Evolutionary conservation across 257 asterid species (phyloP), one percentile per base, ranked within the genome.

Genomic region (Salvia splendens): DNA sequence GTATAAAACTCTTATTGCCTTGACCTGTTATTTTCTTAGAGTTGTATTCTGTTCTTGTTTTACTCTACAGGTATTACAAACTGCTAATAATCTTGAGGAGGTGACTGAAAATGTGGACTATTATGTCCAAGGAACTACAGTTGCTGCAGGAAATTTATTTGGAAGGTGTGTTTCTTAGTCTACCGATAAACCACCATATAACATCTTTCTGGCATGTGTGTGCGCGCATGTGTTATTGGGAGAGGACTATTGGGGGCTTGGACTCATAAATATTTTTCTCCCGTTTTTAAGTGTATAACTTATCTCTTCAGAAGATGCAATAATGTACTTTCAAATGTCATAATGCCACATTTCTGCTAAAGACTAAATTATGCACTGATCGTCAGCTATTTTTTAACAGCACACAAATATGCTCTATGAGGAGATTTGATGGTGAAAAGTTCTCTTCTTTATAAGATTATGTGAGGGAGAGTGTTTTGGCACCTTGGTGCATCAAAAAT

Each of bases 41-140:
- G 30, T 65, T 57, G 30, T 60, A n/a, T 28, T 54, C 68, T 30
- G 12, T 69, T 66, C 35, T 71, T 72, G 61, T 68, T 67, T 54
- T 55, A 59, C 77, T 65, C 58, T 55, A 59, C 77, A 93, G 99
- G 94, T 93, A 61, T 75, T 93, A 76, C 96, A 93, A 83, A 90
- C 99, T 76, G 97, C 97, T 58, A 90, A 75, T 74, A 93, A 86
- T 83, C 87, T 93, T 64, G 99, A 93, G 94, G 99, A 93, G 84
- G 99, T 93, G 59, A 93, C 99, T 16, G 99, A 93, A 82, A 90
- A 85, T 79, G 99, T 93, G 60, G 99, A 93, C 72, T 93, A 93
- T 77, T 86, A 88, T 50, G 92, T 89, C 71, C 97, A 88, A 69
- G 99, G 96, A 76, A 82, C 90, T 79, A 93, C 97, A 67, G 70